A percentile compares a stretch with the other conserved stretches of the same genome.
Evolutionary conservation across 1,284 basidiomycete species (phyloP).

Genomic region (Fomitopsis betulina): DNA sequence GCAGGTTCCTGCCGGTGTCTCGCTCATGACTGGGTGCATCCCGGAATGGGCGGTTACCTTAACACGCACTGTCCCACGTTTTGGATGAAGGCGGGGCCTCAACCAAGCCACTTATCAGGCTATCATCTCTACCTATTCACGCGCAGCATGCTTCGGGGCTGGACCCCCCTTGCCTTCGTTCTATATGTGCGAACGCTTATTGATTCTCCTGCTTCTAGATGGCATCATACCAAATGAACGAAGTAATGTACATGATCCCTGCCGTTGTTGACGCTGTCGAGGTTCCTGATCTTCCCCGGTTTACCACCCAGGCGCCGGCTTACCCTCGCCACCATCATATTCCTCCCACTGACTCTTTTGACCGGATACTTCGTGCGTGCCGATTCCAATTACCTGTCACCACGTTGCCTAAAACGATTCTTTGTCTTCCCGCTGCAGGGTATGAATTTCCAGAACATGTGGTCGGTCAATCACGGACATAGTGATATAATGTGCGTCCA

Average conservation of each 20-base stretch:
- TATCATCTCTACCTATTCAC: not conserved
- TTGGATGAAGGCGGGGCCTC: not conserved
- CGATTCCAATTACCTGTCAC: not conserved
- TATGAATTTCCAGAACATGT: constrained; percentile 63
- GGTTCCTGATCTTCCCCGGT: not conserved
- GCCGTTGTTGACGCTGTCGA: not conserved
- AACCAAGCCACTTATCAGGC: not conserved
- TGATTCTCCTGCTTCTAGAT: constrained; percentile 32
- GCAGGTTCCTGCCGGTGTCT: not conserved
- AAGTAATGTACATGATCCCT: constrained; percentile 48
- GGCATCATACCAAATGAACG: constrained; percentile 68
- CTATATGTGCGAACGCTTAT: not conserved
- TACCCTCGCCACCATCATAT: constrained; percentile 63
- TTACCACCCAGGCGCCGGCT: constrained; percentile 39
- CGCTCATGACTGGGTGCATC: no score
- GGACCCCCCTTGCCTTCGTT: not conserved
- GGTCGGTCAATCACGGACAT: constrained; percentile 39
- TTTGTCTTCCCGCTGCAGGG: constrained; percentile 36
- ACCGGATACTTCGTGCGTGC: constrained; percentile 65
- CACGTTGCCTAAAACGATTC: not conserved
- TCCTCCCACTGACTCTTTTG: constrained; percentile 63
- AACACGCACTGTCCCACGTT: not conserved
- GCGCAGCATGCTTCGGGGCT: not conserved
- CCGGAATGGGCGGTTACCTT: not conserved
- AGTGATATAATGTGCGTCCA: constrained; percentile 43